Conservation (phyloP, 1,284 basidiomycete species). For the Grifola frondosa region DNA sequence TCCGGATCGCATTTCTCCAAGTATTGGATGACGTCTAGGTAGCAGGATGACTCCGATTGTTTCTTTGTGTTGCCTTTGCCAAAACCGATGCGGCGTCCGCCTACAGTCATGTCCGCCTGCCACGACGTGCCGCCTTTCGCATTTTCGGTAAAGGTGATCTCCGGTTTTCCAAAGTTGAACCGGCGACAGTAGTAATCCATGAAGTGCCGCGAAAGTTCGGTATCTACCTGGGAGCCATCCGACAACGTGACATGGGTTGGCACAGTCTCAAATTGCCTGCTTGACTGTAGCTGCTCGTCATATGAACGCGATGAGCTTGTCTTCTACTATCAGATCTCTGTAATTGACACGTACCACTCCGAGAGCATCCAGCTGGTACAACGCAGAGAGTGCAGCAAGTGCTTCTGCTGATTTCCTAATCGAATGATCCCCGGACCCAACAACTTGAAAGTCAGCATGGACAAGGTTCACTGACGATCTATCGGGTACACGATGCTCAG, state of each 20-base stretch:
- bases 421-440: constrained; percentile 64
- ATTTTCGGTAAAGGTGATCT: constrained; percentile 57
- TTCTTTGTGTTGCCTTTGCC: constrained; percentile 78
- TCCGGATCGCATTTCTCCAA: constrained; percentile 80
- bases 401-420: constrained; percentile 72
- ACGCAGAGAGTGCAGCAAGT: constrained; percentile 71
- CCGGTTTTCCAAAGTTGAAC: constrained; percentile 81
- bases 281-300: background rate
- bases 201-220: constrained; percentile 83
- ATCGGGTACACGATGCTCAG: no score
- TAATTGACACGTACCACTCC: constrained; percentile 47
- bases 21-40: constrained; percentile 86
- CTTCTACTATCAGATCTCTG: no score
- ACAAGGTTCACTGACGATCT: constrained; percentile 5
- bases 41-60: constrained; percentile 70
- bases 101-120: constrained; percentile 84
- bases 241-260: constrained; percentile 46
- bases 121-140: constrained; percentile 43
- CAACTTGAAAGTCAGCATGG: constrained; percentile 39
- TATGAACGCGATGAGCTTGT: background rate
- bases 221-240: constrained; percentile 66
- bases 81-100: constrained; percentile 78
- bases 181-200: constrained; percentile 94
- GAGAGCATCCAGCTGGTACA: constrained; percentile 65
- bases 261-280: background rate